Conservation (phyloP, 305 asterid genomes). For the Ajuga reptans region DNA sequence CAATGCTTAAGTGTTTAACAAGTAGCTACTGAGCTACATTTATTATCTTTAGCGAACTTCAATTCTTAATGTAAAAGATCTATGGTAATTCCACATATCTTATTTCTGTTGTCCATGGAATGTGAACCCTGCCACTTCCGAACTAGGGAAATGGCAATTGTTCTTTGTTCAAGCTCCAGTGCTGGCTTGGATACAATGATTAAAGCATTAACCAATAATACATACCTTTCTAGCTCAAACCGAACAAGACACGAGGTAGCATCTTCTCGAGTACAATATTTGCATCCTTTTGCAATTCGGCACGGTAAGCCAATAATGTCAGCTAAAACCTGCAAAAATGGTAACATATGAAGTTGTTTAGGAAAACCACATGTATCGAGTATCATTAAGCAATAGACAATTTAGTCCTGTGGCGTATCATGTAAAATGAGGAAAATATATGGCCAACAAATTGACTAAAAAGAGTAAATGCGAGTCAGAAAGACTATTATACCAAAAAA, state of each 20-base stretch:
- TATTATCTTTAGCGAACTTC: background rate
- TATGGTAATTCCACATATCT: background rate
- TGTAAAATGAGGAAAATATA: background rate
- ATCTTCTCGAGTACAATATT: slow-evolving; percentile 62
- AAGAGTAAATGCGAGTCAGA: background rate
- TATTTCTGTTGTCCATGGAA: background rate
- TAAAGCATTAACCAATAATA: slow-evolving; percentile 13
- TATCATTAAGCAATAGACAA: background rate
- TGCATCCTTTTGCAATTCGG: slow-evolving; percentile 93
- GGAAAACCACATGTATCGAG: background rate
- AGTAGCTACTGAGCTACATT: background rate
- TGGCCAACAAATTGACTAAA: background rate
- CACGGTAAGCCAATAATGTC: slow-evolving; percentile 80
- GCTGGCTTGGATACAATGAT: slow-evolving; percentile 8
- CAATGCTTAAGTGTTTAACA: background rate
- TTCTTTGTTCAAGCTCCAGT: background rate
- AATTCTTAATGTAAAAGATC: background rate
- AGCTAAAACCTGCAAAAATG: slow-evolving; percentile 64
- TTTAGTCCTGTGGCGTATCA: background rate
- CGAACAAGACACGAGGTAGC: slow-evolving; percentile 89
- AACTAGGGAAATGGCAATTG: slow-evolving; percentile 14
- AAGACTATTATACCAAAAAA: background rate
- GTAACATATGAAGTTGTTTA: slow-evolving; percentile 11
- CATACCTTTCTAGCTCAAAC: slow-evolving; percentile 70
- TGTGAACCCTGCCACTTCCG: background rate